Percentiles rank a stretch among this genome's conserved stretches.
These are phyloP conservation scores for Adenanthera pavonina DNA, from an alignment of 306 rosid genomes.

Conservation along the genomic window DNA sequence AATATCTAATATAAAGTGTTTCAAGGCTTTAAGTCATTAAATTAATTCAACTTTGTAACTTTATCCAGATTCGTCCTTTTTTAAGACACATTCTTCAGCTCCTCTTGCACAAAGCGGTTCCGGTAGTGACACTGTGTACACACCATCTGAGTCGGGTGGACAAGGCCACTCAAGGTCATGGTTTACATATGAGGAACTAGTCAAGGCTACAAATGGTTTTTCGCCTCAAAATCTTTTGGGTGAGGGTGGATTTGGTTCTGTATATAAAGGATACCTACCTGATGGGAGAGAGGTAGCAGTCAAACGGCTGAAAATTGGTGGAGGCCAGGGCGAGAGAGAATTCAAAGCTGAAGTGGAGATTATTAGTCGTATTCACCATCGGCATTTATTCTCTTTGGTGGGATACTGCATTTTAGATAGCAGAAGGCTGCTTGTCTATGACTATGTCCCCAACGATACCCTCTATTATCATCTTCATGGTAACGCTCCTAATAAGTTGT, in stretches of 20 bases:
- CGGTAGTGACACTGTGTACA: slow-evolving; percentile 56
- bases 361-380: slow-evolving; percentile 92
- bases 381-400: slow-evolving; percentile 89
- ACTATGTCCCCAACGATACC: slow-evolving; percentile 77
- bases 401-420: slow-evolving; percentile 82
- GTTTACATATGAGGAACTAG: slow-evolving; percentile 84
- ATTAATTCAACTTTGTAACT: slow-evolving; percentile 36
- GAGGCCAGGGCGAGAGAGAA: slow-evolving; percentile 91
- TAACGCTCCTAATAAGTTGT: slow-evolving; percentile 47
- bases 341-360: slow-evolving; percentile 91
- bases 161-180: slow-evolving; percentile 80
- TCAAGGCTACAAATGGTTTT: slow-evolving; percentile 78
- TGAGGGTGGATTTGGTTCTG: slow-evolving; percentile 94
- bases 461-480: slow-evolving; percentile 91
- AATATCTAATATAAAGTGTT: slow-evolving; percentile 8
- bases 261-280: slow-evolving; percentile 81
- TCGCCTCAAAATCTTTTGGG: slow-evolving; percentile 78
- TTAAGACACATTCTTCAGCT: slow-evolving; percentile 73
- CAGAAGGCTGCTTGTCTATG: slow-evolving; percentile 89
- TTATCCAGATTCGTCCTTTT: slow-evolving; percentile 71
- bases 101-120: slow-evolving; percentile 65
- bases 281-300: slow-evolving; percentile 93
- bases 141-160: slow-evolving; percentile 68
- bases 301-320: slow-evolving; percentile 82
- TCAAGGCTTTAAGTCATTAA: slow-evolving; percentile 21